Evolutionary conservation across 495 filamentous ascomycete species (phyloP).

Genomic region (Tuber microsphaerosporum): DNA sequence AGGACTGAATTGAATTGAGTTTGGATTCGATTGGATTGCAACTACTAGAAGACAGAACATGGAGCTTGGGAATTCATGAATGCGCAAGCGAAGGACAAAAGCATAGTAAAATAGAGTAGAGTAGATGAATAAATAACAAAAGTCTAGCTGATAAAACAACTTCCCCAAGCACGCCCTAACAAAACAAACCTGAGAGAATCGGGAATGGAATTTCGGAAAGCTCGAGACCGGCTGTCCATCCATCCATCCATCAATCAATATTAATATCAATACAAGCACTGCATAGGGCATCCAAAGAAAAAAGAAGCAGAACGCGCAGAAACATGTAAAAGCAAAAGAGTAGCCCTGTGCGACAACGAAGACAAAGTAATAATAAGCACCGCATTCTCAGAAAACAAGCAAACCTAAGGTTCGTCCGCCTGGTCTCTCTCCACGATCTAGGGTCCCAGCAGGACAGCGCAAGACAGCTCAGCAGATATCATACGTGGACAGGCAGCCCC

Average conservation of each 20-base stretch:
- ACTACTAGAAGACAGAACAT: neutral
- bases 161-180: neutral
- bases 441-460: neutral
- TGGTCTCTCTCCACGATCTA: neutral
- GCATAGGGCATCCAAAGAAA: neutral
- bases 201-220: neutral
- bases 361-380: neutral
- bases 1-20: neutral
- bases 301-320: neutral
- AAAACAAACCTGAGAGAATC: neutral
- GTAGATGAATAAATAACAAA: neutral
- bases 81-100: neutral
- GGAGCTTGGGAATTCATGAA: neutral
- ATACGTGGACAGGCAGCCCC: neutral
- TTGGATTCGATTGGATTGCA: neutral
- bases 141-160: constrained; percentile 2
- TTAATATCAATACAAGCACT: neutral
- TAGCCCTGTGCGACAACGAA: neutral
- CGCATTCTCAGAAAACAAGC: neutral
- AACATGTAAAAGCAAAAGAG: neutral
- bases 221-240: neutral
- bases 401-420: neutral
- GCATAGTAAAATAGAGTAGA: neutral
- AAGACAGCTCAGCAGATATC: neutral
- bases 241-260: neutral